A percentile compares a stretch with the other conserved stretches of the same genome.
Evolutionary conservation across 306 rosid genomes (phyloP).

Genomic region (Quercus ilex): DNA sequence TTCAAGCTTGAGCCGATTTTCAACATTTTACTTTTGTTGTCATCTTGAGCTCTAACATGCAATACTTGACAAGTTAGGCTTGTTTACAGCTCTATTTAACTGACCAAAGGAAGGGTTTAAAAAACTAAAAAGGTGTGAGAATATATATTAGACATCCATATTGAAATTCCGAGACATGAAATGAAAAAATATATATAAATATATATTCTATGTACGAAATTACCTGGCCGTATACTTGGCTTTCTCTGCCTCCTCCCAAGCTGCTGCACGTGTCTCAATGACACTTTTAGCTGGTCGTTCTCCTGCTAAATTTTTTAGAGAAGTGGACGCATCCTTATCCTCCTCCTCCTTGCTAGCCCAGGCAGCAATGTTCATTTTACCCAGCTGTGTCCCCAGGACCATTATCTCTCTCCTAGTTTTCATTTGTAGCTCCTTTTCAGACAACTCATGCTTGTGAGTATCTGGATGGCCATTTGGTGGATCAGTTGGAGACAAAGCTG

Average conservation of each 20-base stretch:
- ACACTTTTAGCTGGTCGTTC: conserved; percentile 43
- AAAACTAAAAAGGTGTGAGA: not conserved
- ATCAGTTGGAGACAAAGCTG: conserved; percentile 27
- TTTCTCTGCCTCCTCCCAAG: conserved; percentile 97
- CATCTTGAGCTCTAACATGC: too few species aligned
- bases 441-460: conserved; percentile 46
- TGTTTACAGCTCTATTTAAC: too few species aligned
- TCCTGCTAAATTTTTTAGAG: conserved; percentile 47
- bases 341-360: conserved; percentile 99
- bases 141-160: not conserved
- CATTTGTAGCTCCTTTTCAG: conserved; percentile 89
- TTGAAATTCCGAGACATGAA: not conserved
- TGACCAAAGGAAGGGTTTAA: too few species aligned
- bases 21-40: too few species aligned
- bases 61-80: too few species aligned
- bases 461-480: conserved; percentile 30
- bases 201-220: conserved; percentile 2
- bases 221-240: conserved; percentile 93
- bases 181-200: not conserved
- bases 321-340: conserved; percentile 82
- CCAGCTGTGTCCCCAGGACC: conserved; percentile 88
- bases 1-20: too few species aligned
- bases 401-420: conserved; percentile 91
- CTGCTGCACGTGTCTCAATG: conserved; percentile 79
- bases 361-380: conserved; percentile 93